Conservation (phyloP, 179 eudicot species). For the Amaranthus tricolor region DNA sequence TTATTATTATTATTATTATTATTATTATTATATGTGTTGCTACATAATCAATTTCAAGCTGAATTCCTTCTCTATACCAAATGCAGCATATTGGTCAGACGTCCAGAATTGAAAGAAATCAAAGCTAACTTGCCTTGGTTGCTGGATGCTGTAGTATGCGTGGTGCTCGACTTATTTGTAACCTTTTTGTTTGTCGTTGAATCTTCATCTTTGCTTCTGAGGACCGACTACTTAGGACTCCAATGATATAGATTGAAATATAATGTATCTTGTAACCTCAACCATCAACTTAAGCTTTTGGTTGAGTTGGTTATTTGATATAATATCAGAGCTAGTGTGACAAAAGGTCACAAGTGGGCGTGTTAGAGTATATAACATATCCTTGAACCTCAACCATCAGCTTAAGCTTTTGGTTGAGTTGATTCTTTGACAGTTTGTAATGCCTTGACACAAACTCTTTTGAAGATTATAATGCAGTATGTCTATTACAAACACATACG, state of each 20-base stretch:
- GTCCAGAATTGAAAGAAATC: constrained; percentile 53
- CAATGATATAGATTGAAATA: too few species aligned
- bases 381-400: background rate
- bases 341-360: too few species aligned
- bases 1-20: background rate
- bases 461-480: constrained; percentile 76
- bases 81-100: constrained; percentile 80
- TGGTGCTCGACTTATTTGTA: constrained; percentile 79
- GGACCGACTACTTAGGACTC: too few species aligned
- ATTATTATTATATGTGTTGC: background rate
- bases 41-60: background rate
- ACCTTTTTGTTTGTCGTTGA: constrained; percentile 36
- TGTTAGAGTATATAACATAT: background rate
- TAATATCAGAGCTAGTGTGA: too few species aligned
- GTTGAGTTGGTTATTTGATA: too few species aligned
- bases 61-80: background rate
- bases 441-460: constrained; percentile 48
- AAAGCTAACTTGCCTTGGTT: constrained; percentile 93
- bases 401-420: background rate
- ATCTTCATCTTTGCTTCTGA: too few species aligned
- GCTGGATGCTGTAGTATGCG: constrained; percentile 84
- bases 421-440: background rate
- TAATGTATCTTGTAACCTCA: too few species aligned
- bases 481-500: constrained; percentile 63
- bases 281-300: too few species aligned